Evolutionary conservation across 495 filamentous ascomycete genomes (phyloP).

Genomic region (Friedmanniomyces endolithicus): DNA sequence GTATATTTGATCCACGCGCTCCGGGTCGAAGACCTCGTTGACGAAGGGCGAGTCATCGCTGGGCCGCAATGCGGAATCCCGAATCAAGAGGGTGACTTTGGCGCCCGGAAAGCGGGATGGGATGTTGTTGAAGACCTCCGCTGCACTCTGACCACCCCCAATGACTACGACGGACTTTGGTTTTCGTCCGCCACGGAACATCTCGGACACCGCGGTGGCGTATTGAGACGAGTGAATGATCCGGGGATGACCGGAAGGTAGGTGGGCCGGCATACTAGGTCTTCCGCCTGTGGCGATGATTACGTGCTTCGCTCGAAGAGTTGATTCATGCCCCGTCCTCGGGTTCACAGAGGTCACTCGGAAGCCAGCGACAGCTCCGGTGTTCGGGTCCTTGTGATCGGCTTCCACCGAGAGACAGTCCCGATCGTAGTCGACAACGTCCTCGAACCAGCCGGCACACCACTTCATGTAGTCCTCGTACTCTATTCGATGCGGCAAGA

Average conservation of each 20-base stretch:
- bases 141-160: conserved; percentile 82
- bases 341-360: conserved; percentile 42
- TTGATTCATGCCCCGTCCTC: conserved; percentile 38
- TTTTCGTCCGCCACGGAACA: conserved; percentile 37
- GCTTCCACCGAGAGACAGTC: conserved; percentile 56
- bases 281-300: conserved; percentile 76
- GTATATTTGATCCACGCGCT: conserved; percentile 63
- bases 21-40: conserved; percentile 91
- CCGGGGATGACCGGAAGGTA: conserved; percentile 43
- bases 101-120: conserved; percentile 71
- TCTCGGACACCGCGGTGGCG: conserved; percentile 39
- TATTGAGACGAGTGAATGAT: conserved; percentile 90
- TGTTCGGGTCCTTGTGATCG: conserved; percentile 24
- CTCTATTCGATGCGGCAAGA: conserved; percentile 73
- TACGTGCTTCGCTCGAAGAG: conserved; percentile 60
- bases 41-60: conserved; percentile 96
- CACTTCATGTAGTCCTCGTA: conserved; percentile 92
- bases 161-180: conserved; percentile 69
- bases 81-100: conserved; percentile 63
- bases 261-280: conserved; percentile 52
- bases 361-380: conserved; percentile 40
- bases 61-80: conserved; percentile 65
- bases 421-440: conserved; percentile 64
- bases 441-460: conserved; percentile 72
- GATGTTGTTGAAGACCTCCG: conserved; percentile 88